Evolutionary conservation across 805 yeast genomes (phyloP).

Genomic region (Cyberlindnera japonica): DNA sequence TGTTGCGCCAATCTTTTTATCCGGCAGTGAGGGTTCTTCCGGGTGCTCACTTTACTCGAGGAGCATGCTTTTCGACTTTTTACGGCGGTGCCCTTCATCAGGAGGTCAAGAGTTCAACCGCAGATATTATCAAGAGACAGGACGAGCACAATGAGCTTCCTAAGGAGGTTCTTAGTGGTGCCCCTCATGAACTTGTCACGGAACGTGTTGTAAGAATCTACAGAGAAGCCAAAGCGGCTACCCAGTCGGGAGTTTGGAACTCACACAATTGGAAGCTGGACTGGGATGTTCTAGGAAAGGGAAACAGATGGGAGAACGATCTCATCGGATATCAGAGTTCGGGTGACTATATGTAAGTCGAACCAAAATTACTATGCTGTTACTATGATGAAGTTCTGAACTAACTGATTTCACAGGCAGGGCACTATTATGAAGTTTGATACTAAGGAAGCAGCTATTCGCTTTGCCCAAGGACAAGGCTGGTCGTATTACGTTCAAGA

Average conservation of each 20-base stretch:
- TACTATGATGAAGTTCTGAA: constrained; percentile 3
- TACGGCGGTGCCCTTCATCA: constrained; percentile 2
- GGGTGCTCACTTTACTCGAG: neutral
- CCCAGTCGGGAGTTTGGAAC: constrained; percentile 59
- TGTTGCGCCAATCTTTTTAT: neutral
- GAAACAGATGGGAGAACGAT: constrained; percentile 87
- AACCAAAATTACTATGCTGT: neutral
- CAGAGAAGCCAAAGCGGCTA: constrained; percentile 75
- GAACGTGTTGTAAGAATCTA: constrained; percentile 72
- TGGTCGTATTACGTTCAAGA: constrained; percentile 83
- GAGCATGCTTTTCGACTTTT: constrained; percentile 1
- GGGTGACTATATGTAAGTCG: constrained; percentile 63
- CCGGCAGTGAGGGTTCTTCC: neutral
- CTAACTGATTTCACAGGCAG: no score
- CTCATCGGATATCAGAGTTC: constrained; percentile 81
- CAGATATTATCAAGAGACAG: constrained; percentile 16
- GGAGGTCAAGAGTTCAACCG: constrained; percentile 1
- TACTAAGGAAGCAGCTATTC: constrained; percentile 69
- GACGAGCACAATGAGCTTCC: constrained; percentile 31
- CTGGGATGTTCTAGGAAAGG: constrained; percentile 76
- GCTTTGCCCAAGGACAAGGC: constrained; percentile 79
- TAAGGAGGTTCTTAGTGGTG: constrained; percentile 70
- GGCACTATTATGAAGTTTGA: constrained; percentile 73
- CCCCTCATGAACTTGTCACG: constrained; percentile 60
- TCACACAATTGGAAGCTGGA: constrained; percentile 69